Percentiles rank a stretch among this genome's conserved stretches.
Conservation (phyloP, 805 yeast genomes). For the Wickerhamomyces queroliae region DNA sequence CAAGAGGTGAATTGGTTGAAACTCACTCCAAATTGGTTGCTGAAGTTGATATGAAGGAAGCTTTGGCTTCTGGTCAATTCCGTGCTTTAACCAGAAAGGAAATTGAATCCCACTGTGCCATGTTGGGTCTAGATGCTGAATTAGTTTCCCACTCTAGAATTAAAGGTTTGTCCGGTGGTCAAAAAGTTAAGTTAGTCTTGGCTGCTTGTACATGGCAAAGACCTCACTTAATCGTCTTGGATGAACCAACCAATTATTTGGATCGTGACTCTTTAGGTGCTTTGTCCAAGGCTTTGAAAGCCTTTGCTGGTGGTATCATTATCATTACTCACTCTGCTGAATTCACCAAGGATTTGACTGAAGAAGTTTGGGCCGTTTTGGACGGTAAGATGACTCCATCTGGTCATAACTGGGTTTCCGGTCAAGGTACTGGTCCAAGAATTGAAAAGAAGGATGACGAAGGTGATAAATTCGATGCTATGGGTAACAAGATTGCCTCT, state of each 20-base stretch:
- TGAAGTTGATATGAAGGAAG: slow-evolving; percentile 99
- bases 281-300: slow-evolving; percentile 96
- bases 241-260: slow-evolving; percentile 99
- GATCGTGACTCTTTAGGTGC: slow-evolving; percentile 99
- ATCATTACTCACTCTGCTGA: slow-evolving; percentile 99
- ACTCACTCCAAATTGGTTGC: slow-evolving; percentile 99
- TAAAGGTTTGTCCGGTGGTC: slow-evolving; percentile 99
- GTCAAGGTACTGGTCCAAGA: slow-evolving; percentile 99
- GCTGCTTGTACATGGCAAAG: slow-evolving; percentile 99
- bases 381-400: slow-evolving; percentile 99
- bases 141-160: slow-evolving; percentile 99
- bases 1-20: slow-evolving; percentile 97
- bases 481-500: slow-evolving; percentile 99
- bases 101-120: slow-evolving; percentile 97
- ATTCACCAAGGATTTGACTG: slow-evolving; percentile 98
- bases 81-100: slow-evolving; percentile 99
- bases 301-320: slow-evolving; percentile 99
- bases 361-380: slow-evolving; percentile 99
- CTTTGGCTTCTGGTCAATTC: slow-evolving; percentile 99
- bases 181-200: slow-evolving; percentile 97
- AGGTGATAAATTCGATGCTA: slow-evolving; percentile 98
- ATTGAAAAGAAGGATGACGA: slow-evolving; percentile 92
- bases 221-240: slow-evolving; percentile 98
- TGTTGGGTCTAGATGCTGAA: slow-evolving; percentile 98
- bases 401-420: slow-evolving; percentile 99